Evolutionary conservation across 257 asterid genomes (phyloP).

Genomic region (Fraxinus excelsior): DNA sequence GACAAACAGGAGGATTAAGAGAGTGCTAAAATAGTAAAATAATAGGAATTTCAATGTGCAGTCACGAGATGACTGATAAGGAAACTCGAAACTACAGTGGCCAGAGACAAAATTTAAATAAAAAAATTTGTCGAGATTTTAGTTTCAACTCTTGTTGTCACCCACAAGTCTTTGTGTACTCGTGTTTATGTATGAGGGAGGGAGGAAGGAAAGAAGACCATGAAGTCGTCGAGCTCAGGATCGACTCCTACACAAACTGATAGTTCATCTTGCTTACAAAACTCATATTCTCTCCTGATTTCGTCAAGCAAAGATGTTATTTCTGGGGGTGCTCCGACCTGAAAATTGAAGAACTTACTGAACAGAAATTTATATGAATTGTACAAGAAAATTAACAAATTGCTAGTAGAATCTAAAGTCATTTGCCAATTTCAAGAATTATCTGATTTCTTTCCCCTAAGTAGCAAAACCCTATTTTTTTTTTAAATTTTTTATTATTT

Average conservation of each 20-base stretch:
- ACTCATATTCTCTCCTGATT: constrained; percentile 45
- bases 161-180: not conserved
- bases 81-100: too few relatives aligned
- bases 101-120: too few relatives aligned
- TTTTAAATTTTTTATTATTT: too few relatives aligned
- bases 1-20: not conserved
- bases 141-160: too few relatives aligned
- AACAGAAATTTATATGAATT: not conserved
- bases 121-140: too few relatives aligned
- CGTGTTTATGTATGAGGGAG: too few relatives aligned
- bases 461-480: not conserved
- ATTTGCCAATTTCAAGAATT: not conserved
- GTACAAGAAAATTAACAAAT: not conserved
- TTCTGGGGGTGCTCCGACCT: constrained; percentile 77
- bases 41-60: too few relatives aligned
- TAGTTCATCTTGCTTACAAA: constrained; percentile 21
- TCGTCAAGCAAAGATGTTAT: constrained; percentile 51
- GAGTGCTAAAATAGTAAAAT: too few relatives aligned
- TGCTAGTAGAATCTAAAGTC: not conserved
- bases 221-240: constrained; percentile 71
- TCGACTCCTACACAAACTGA: constrained; percentile 39
- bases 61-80: too few relatives aligned
- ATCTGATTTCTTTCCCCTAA: not conserved
- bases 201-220: constrained; percentile 47
- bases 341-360: not conserved